phyloP scores from a whole-genome alignment of 2,329 filamentous ascomycete species.

The Fusarium veterinarium region DNA sequence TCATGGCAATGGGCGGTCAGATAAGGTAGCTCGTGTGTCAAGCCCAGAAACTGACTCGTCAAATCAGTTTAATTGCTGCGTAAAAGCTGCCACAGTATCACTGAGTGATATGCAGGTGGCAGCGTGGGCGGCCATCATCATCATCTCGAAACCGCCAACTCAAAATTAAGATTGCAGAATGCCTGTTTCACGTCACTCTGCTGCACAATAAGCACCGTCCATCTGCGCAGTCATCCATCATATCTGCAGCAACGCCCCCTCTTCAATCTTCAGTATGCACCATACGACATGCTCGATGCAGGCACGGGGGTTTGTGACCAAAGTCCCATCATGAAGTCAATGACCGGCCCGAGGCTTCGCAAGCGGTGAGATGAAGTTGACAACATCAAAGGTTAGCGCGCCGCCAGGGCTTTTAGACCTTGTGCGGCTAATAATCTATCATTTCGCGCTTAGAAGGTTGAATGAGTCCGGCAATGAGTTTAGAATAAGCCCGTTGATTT shows the following conservation, averaged over 20 bases:
- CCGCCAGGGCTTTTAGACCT: conserved; percentile 32
- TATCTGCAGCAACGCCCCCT: background rate
- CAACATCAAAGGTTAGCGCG: conserved; percentile 30
- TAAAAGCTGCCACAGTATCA: background rate
- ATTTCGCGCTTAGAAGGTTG: conserved; percentile 23
- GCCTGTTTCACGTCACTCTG: conserved; percentile 6
- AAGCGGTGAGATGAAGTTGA: conserved; percentile 41
- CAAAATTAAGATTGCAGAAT: conserved; percentile 1
- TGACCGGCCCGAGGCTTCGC: conserved; percentile 18
- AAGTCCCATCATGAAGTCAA: conserved; percentile 29
- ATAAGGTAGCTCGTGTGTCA: background rate
- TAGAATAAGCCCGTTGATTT: conserved; percentile 6
- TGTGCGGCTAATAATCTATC: conserved; percentile 35
- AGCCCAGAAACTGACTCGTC: conserved; percentile 4
- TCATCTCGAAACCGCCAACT: background rate
- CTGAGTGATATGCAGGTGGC: background rate
- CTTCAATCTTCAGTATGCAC: background rate
- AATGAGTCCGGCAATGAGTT: conserved; percentile 17
- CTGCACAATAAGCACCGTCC: conserved; percentile 14
- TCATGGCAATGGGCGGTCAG: background rate
- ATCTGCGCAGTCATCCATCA: conserved; percentile 2
- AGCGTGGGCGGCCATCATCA: background rate
- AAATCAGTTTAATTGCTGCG: background rate
- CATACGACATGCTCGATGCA: conserved; percentile 23
- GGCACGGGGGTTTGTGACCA: conserved; percentile 19